A percentile compares a stretch with the other conserved stretches of the same genome.
These are phyloP conservation scores for Aspergillus transmontanensis DNA, from an alignment of 2,329 filamentous ascomycete species.

Conservation along the genomic window DNA sequence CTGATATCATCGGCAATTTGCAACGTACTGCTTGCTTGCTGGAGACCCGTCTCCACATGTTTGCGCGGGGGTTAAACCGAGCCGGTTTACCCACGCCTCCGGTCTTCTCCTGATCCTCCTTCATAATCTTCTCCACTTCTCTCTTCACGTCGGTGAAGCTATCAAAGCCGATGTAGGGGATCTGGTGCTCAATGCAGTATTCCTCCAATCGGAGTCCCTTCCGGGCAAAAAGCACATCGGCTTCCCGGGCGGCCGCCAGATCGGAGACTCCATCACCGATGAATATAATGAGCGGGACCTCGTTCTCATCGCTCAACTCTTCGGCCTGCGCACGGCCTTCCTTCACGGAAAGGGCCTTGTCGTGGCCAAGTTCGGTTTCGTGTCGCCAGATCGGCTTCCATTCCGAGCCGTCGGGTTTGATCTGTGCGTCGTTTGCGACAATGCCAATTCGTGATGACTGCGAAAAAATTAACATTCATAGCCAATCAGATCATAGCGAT, in stretches of 20 bases:
- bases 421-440: constrained; percentile 67
- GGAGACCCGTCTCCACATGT: constrained; percentile 66
- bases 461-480: neutral
- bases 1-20: neutral
- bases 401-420: constrained; percentile 58
- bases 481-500: neutral
- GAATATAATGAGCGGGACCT: constrained; percentile 68
- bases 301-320: constrained; percentile 59
- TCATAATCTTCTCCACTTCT: constrained; percentile 60
- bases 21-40: constrained; percentile 57
- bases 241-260: constrained; percentile 65
- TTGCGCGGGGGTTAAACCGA: constrained; percentile 68
- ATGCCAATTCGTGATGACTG: constrained; percentile 62
- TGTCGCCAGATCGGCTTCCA: constrained; percentile 71
- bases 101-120: constrained; percentile 64
- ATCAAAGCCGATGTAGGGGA: constrained; percentile 64
- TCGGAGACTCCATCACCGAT: constrained; percentile 72
- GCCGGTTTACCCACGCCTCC: constrained; percentile 61
- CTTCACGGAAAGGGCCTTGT: constrained; percentile 66
- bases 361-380: constrained; percentile 66
- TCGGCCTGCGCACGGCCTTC: constrained; percentile 61
- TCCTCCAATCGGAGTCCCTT: constrained; percentile 67
- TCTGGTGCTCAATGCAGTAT: constrained; percentile 65
- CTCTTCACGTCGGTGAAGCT: constrained; percentile 67
- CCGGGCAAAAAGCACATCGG: constrained; percentile 69